These are phyloP conservation scores for Fragilariopsis cylindrus DNA, from an alignment of 108 stramenopile genomes.

Conservation along the genomic window DNA sequence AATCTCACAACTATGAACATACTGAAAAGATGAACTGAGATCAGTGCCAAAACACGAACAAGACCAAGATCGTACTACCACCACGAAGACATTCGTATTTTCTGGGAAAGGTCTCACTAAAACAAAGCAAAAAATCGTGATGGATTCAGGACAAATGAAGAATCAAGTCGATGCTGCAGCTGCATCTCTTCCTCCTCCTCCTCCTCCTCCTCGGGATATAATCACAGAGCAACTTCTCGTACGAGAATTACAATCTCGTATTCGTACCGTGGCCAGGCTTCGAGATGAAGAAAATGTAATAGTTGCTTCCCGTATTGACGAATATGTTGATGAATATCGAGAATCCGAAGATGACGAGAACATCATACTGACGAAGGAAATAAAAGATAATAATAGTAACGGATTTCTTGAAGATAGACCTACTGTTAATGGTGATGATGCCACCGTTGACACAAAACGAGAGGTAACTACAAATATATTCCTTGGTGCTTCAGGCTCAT, in stretches of 20 bases:
- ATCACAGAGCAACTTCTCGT: conserved; percentile 29
- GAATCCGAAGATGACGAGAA: conserved; percentile 4
- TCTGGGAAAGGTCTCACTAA: conserved; percentile 9
- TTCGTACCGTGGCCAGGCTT: conserved; percentile 2
- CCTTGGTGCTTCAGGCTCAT: conserved; percentile 31
- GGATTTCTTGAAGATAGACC: not conserved
- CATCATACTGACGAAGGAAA: conserved; percentile 5
- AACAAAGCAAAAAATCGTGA: not conserved
- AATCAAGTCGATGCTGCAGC: not conserved
- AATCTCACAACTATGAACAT: conserved; percentile 3
- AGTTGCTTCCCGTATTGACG: not conserved
- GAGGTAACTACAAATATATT: conserved; percentile 22
- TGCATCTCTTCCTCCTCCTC: no score
- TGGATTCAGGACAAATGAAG: not conserved
- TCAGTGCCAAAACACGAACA: conserved; percentile 1
- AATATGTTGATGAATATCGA: not conserved
- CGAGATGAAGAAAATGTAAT: conserved; percentile 1
- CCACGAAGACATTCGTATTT: conserved; percentile 25
- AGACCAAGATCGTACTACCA: not conserved
- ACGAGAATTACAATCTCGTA: conserved; percentile 30
- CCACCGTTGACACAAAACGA: not conserved
- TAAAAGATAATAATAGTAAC: not conserved
- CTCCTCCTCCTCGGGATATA: conserved; percentile 19
- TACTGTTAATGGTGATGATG: not conserved
- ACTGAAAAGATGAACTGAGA: not conserved